Base-by-base conservation (phyloP, 1,284 basidiomycete genomes). In the Ceratobasidium sp. region DNA sequence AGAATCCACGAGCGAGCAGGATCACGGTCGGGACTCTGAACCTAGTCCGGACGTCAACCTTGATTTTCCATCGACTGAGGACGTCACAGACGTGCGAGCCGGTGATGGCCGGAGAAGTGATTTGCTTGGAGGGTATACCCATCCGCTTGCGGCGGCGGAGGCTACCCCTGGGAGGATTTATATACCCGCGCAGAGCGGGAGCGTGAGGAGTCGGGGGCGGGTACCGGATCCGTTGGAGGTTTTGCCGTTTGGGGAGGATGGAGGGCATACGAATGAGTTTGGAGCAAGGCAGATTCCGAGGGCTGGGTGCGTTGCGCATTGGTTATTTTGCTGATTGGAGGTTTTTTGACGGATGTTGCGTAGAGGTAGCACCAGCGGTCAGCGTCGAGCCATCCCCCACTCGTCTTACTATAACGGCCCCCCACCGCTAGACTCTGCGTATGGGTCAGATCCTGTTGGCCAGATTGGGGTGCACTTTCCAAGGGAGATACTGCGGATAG, bases 401-500 rank as follows among this genome's bases (percentile, higher is more conserved):
- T 94, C 93, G 0, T 88, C 91, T 31, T 94, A 94, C 82, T 93
- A 93, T 81, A 92, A 90, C 82, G 93, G 92, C n/a, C 91, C 93
- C 2, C 93, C 93, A 19, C 86, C 90, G 2, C 80, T 87, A 24
- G 89, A 89, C 76, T 87, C 91, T 41, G 93, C 93, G 31, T 96
- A 89, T 80, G 92, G 92, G 1, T 91, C 91, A 0, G 82, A 86
- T 19, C 93, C 93, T 0, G 82, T 91, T n/a, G 94, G 94, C 1
- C 90, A 91, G 71, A 90, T 95, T 73, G 93, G 93, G 6, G 82
- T 92, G 27, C 92, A 95, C 80, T 90, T 93, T 79, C 93, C 94
- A n/a, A 88, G 94, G 67, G 94, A 96, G 83, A 88, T 96, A 75
- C 84, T 96, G 74, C 87, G 94, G 47, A 85, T 96, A 64, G 94